phyloP scores from a whole-genome alignment of 208 protist species.

The Leptomonas pyrrhocoris region DNA sequence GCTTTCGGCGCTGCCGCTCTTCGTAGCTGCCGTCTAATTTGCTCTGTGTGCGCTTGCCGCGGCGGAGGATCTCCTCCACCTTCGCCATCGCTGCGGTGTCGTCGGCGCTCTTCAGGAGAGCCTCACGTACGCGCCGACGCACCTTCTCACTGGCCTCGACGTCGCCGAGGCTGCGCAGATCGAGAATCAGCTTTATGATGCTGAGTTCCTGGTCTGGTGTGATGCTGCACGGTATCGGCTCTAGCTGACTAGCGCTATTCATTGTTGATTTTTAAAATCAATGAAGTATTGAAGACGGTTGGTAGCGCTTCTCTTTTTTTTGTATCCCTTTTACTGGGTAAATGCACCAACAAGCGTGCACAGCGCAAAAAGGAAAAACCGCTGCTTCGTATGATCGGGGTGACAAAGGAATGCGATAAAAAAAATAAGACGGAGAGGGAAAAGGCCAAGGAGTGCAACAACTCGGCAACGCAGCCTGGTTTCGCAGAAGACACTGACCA shows the following conservation, averaged over 20 bases:
- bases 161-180: conserved; percentile 56
- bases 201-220: conserved; percentile 64
- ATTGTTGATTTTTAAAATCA: conserved; percentile 1
- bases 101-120: conserved; percentile 43
- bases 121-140: conserved; percentile 53
- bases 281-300: too few relatives aligned
- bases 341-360: too few relatives aligned
- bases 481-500: too few relatives aligned
- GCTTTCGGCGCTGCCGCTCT: conserved; percentile 51
- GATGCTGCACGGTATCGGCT: conserved; percentile 31
- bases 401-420: too few relatives aligned
- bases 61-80: conserved; percentile 60
- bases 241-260: conserved; percentile 1
- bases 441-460: too few relatives aligned
- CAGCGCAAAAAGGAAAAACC: too few relatives aligned
- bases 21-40: conserved; percentile 78
- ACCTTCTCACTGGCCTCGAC: conserved; percentile 56
- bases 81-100: conserved; percentile 46
- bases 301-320: too few relatives aligned
- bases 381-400: too few relatives aligned
- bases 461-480: too few relatives aligned
- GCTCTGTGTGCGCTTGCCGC: conserved; percentile 42
- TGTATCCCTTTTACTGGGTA: too few relatives aligned
- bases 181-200: conserved; percentile 64
- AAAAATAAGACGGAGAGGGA: too few relatives aligned